Evolutionary conservation across 345 rosid species (phyloP), one percentile per base, ranked within the genome.

Genomic region (Limnanthes douglasii): DNA sequence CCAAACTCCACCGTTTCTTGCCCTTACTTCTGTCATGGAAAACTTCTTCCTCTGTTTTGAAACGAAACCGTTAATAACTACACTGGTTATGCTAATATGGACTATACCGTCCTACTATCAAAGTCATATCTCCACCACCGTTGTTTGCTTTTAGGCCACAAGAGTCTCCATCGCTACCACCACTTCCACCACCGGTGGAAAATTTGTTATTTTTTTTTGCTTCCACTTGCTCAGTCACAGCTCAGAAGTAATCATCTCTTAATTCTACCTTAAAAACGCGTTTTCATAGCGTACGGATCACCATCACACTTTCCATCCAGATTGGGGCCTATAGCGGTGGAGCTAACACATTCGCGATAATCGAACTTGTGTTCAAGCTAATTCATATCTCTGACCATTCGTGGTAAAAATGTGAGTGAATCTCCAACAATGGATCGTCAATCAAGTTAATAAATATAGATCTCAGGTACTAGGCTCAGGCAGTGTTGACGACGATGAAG

Each of bases 281-380:
- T 61, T 24, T 80, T 85, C 58, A 57, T 58, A 25, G 31, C 96
- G n/a, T 69, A 69, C 40, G 93, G 90, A 11, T 71, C 55, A 86
- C 86, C n/a, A 90, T 86, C 8, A 77, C 85, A 32, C 74, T 72
- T 4, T 85, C 80, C 41, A 82, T 85, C 34, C 64, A 45, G 12
- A 85, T 85, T 82, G 93, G 96, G 10, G 73, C 80, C 3, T 85
- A 85, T 70, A 69, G 90, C 12, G 96, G 93, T 9, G 93, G 90
- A 3, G 66, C 72, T 0, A 33, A 45, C 6, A 80, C 93, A 4
- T 85, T 85, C 14, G 64, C 93, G 1, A 73, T 85, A 12, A 57
- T 79, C 6, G 96, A 93, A 18, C 70, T 80, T 18, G 82, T 93
- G 19, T 85, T 93, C 9, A 85, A 85, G 34, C 93, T 93, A 14